A percentile compares a stretch with the other conserved stretches of the same genome.
Conservation (phyloP, 768 basidiomycete genomes). For the Strobilomyces confusus region DNA sequence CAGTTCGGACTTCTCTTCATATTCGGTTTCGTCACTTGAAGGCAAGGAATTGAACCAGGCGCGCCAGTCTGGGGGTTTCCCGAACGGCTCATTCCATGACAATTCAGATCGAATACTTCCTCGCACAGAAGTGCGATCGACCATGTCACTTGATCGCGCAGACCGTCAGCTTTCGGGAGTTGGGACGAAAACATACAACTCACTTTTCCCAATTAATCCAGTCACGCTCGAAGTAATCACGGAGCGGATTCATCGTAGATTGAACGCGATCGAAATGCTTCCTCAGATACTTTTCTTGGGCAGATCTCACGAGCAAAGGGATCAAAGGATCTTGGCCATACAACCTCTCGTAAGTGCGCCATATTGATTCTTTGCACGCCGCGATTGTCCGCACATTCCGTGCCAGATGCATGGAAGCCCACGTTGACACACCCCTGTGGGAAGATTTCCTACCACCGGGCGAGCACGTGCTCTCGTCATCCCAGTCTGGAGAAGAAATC, state of each 20-base stretch:
- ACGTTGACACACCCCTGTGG: conserved; percentile 36
- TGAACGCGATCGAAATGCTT: conserved; percentile 17
- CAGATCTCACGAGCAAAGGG: conserved; percentile 36
- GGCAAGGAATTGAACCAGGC: conserved; percentile 43
- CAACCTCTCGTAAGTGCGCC: conserved; percentile 55
- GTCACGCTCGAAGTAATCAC: conserved; percentile 60
- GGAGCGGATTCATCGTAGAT: conserved; percentile 33
- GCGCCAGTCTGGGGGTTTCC: conserved; percentile 48
- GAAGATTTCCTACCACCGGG: conserved; percentile 14
- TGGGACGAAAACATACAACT: conserved; percentile 17
- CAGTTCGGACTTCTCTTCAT: conserved; percentile 31
- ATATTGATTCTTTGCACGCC: conserved; percentile 69
- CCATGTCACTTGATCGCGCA: conserved; percentile 58
- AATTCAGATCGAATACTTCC: conserved; percentile 43
- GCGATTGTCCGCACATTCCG: conserved; percentile 51
- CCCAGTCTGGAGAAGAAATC: conserved; percentile 20
- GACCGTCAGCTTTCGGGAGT: conserved; percentile 7
- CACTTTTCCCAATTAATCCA: conserved; percentile 73
- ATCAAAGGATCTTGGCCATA: conserved; percentile 37
- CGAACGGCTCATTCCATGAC: conserved; percentile 49
- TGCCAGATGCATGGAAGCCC: conserved; percentile 64
- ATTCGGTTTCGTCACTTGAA: conserved; percentile 8
- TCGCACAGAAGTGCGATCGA: conserved; percentile 63
- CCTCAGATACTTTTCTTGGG: conserved; percentile 27
- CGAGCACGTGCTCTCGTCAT: conserved; percentile 23